Base-by-base conservation (phyloP, 1,139 yeast species). In the Schwanniomyces etchellsii region DNA sequence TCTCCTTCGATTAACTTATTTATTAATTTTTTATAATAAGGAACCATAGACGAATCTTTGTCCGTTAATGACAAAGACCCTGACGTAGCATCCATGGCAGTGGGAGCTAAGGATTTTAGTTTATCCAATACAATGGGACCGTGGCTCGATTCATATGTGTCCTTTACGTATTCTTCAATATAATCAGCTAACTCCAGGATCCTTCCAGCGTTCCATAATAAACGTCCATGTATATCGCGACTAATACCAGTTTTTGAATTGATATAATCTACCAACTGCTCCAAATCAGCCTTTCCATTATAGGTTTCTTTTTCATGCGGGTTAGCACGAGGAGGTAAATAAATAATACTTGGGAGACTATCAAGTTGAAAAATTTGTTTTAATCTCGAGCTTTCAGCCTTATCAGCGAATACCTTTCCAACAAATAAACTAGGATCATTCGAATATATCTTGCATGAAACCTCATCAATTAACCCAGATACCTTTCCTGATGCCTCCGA, bases 161-260 rank as follows among this genome's bases (percentile, higher is more conserved):
- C 28, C n/a, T 17, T 7, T 9, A 28, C 22, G 17, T 24, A 26
- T 9, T 32, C 33, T 7, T 14, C 41, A 22, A 71, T 47, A 26
- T 60, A 35, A 2, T 43, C 41, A 34, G 75, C 76, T 20, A 77
- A 36, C 3, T 55, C 60, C 2, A 48, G 44, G 20, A 77, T 54
- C 30, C 73, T 57, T 14, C 95, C 95, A 6, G 85, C 88, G 6
- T 44, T 41, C 1, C 47, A 49, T 29, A 52, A 50, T 28, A 83
- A 59, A 2, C 57, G 48, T 4, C 95, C 95, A 25, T 47, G 43
- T 2, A 45, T 34, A 20, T 60, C 57, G 43, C 95, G 68, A 39
- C 57, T 56, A n/a, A 77, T 62, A 0, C 74, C 77, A 3, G 75
- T 57, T 28, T 65, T 56, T 3, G 50, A 52, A 47, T 81, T 80